Evolutionary conservation across 768 basidiomycete species (phyloP), one percentile per base, ranked within the genome.

Genomic region (Suillus subaureus): DNA sequence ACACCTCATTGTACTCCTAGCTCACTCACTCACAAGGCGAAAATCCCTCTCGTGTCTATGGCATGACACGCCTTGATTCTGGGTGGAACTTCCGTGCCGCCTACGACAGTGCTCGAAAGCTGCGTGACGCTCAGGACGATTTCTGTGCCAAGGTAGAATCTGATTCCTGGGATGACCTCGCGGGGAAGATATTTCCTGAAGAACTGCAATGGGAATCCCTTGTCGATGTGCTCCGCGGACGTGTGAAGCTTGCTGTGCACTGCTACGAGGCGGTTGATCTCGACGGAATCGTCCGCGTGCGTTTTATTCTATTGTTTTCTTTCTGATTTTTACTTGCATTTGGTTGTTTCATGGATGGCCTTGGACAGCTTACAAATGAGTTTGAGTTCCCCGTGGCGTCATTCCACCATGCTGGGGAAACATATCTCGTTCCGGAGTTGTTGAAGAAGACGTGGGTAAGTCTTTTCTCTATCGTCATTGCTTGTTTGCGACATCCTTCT

Each of bases 51-150:
- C 75, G 75, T 11, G 68, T 65, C 6, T 84, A 87, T 67, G 84
- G 85, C 23, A 68, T 74, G 35, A 84, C 78, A 37, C 86, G 94
- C 18, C 91, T 95, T 87, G 94, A 97, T 70, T 82, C 85, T 0
- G 83, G 87, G 67, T 96, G 91, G 89, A 82, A 88, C 12, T 85
- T 92, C 73, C 87, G 94, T 56, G 81, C 85, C n/a, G 94, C 93
- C 11, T 95, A 94, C 71, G 82, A 87, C 49, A 83, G 89, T 71
- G 95, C 93, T 1, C 83, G 85, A 39, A 85, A 87, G 68, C 75
- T 94, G 56, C 90, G 87, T 74, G 76, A 82, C 13, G 80, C 82
- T 33, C 95, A 95, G 72, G 91, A 95, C 69, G 81, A 75, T 4
- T 95, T 86, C 70, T 94, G 93, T 70, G 78, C 79, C 6, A 85